phyloP scores from a whole-genome alignment of 805 yeast species.

The Kuraishia cidri region DNA sequence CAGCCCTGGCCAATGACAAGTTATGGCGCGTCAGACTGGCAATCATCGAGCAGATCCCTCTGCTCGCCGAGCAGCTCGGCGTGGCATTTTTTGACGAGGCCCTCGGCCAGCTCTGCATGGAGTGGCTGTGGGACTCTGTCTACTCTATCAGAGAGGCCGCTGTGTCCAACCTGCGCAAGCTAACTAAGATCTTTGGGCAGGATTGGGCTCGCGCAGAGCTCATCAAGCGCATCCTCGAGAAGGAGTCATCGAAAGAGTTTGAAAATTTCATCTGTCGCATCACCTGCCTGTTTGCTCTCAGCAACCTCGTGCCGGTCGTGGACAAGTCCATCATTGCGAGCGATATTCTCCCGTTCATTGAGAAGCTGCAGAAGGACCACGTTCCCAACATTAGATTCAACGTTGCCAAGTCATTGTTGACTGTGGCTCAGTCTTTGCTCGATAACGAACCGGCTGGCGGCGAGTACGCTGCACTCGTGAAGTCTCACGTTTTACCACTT shows the following conservation, averaged over 20 bases:
- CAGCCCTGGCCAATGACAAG: conserved; percentile 91
- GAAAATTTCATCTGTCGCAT: conserved; percentile 83
- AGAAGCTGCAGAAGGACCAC: conserved; percentile 61
- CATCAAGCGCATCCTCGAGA: conserved; percentile 60
- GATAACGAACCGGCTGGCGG: conserved; percentile 13
- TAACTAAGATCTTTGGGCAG: conserved; percentile 84
- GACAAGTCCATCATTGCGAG: conserved; percentile 44
- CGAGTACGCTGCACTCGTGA: conserved; percentile 33
- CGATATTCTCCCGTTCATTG: conserved; percentile 73
- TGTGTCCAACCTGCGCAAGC: conserved; percentile 67
- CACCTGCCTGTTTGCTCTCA: conserved; percentile 82
- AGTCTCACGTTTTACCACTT: conserved; percentile 48
- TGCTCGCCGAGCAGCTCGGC: conserved; percentile 90
- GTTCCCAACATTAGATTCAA: conserved; percentile 96
- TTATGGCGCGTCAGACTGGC: conserved; percentile 98
- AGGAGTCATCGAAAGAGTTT: conserved; percentile 23
- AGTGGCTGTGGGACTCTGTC: conserved; percentile 99
- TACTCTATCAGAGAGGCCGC: conserved; percentile 97
- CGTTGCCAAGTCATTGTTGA: conserved; percentile 76
- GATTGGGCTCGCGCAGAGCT: conserved; percentile 88
- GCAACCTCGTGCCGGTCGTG: conserved; percentile 73
- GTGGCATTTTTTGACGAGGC: conserved; percentile 89
- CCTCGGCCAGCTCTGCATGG: conserved; percentile 80
- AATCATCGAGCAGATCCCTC: conserved; percentile 92
- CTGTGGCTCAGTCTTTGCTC: conserved; percentile 45